Base-by-base conservation (phyloP, 1,139 yeast genomes). In the Suhomyces chickasaworum region DNA sequence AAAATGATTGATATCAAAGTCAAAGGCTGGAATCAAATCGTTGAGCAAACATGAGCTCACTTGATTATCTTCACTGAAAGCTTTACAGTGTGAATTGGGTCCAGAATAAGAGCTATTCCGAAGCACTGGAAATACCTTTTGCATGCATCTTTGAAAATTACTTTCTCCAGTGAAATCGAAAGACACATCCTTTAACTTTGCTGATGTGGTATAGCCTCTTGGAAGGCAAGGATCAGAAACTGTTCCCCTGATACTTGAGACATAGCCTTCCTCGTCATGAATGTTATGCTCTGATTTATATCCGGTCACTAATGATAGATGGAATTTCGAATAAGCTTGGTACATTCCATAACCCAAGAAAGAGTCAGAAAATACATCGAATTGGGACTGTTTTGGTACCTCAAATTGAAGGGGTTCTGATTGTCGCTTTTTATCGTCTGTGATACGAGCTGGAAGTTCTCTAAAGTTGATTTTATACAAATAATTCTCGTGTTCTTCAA, bases 291-390 rank as follows among this genome's bases (percentile, higher is more conserved):
- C 63, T 16, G 47, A 47, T 12, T 53, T 50, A 37, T 58, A 59
- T 2, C 55, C 54, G n/a, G 60, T 63, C n/a, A 68, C 60, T 29
- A 81, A 58, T 4, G 62, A 54, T 15, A 69, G 66, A 15, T 80
- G 61, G 57, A 81, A 85, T 46, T 73, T 72, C 13, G 61, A 58
- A 48, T 80, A 83, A 1, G 90, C 89, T 57, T 86, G 89, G 51
- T 80, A 78, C 63, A 88, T 82, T 0, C 96, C 96, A 52, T 79
- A 79, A 0, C 95, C 95, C 10, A 87, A 68, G 69, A 88, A 87
- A 0, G 91, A 83, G 37, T 85, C 82, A 6, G 89, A 84, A 58
- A 80, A 87, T 1, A 88, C 78, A 45, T 75, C 65, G 64, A 77
- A 83, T 3, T 70, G 57, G 15, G 68, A 60, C 0, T 46, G 32